Conservation (phyloP, 805 yeast species). For the Lipomyces sp. region DNA sequence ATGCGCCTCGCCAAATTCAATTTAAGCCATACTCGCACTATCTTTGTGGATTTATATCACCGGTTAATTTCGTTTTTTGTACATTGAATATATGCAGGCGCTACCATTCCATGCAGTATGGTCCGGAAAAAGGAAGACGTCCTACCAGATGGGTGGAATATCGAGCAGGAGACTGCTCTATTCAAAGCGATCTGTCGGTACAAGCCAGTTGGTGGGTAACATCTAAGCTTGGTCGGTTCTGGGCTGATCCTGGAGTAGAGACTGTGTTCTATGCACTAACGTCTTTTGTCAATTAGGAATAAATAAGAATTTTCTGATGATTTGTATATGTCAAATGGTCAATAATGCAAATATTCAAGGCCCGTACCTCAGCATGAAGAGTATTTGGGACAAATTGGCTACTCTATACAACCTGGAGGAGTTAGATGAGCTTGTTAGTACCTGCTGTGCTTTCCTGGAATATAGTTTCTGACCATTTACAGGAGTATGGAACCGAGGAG, state of each 20-base stretch:
- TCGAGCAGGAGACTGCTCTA: conserved; percentile 65
- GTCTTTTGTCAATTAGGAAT: conserved; percentile 25
- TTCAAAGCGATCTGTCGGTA: conserved; percentile 64
- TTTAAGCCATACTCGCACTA: no score
- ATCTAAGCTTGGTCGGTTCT: not conserved
- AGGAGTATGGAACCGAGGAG: conserved; percentile 37
- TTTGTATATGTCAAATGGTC: conserved; percentile 43
- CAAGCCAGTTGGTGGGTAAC: conserved; percentile 68
- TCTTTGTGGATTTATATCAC: no score
- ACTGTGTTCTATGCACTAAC: not conserved
- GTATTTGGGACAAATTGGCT: conserved; percentile 62
- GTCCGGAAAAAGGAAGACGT: conserved; percentile 15
- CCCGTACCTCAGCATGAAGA: conserved; percentile 50
- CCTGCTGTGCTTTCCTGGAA: not conserved
- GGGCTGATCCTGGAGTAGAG: not conserved
- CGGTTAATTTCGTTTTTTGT: no score
- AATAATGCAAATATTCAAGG: conserved; percentile 38
- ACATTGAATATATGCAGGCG: no score
- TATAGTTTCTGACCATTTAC: conserved; percentile 12
- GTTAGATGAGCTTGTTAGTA: conserved; percentile 58
- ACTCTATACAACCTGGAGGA: conserved; percentile 61
- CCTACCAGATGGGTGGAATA: conserved; percentile 53
- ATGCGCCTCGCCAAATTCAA: no score
- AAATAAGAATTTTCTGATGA: conserved; percentile 48
- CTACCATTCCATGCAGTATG: conserved; percentile 4